Evolutionary conservation across 2,329 filamentous ascomycete genomes (phyloP), one percentile per base, ranked within the genome.

Genomic region (Thelonectria discophora): DNA sequence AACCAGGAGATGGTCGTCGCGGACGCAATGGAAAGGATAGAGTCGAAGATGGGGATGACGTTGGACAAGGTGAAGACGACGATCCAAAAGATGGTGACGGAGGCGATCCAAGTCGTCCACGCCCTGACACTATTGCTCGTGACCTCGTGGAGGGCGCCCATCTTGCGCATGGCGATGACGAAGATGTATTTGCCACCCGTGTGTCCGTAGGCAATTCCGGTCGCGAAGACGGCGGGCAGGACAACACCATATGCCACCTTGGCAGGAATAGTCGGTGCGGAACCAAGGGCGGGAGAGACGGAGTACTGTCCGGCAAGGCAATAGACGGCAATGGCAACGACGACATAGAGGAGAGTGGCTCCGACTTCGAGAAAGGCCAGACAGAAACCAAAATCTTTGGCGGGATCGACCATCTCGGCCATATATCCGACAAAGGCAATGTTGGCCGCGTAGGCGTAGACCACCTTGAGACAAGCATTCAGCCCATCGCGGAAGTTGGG

Each of bases 11-110:
- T 73, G 7, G 74, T 73, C 0, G 74, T 75, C 1, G 75, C 74
- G 0, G 73, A 75, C 0, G 75, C 73, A 46, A 77, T 76, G 8
- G 73, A 67, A 20, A 77, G 67, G 55, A 77, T 77, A 1, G 74
- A 76, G 60, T 77, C 73, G 49, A 78, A 77, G 39, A 77, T 67
- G 7, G 76, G 76, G 11, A 78, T 75, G 8, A 75, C 74, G 52
- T 74, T 76, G 48, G 75, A 74, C n/a, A 77, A 65, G 13, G 76
- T 40, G 57, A 75, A 78, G 0, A 72, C 71, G 1, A 73, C 39
- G 12, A 73, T 51, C 75, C 75, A 77, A 60, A 74, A 76, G 0
- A 72, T 0, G 2, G 70, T 76, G 4, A 72, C 74, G 27, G 71
- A 74, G 3, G 46, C 67, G 4, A 78, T 60, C 76, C 76, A 77